Evolutionary conservation across 1,284 basidiomycete genomes (phyloP).

Genomic region (Thecaphora frezii): DNA sequence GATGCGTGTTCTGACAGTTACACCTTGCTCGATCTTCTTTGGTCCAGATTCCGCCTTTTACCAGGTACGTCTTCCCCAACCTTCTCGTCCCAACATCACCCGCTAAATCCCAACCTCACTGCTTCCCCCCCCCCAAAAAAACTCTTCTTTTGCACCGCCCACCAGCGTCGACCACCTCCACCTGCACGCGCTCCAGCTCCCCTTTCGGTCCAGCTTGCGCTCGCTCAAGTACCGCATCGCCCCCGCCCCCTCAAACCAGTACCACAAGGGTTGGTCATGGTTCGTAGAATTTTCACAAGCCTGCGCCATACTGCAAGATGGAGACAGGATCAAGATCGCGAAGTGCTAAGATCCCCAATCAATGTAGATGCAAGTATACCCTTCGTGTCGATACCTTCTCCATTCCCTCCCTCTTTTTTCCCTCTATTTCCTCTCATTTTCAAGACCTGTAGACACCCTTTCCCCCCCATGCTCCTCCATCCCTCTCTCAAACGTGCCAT

Average conservation of each 20-base stretch:
- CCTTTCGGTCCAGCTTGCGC: slow-evolving; percentile 64
- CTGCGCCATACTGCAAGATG: slow-evolving; percentile 67
- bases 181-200: slow-evolving; percentile 73
- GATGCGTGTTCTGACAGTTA: too few species aligned
- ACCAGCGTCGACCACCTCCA: slow-evolving; percentile 78
- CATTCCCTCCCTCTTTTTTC: too few species aligned
- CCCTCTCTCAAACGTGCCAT: too few species aligned
- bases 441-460: too few species aligned
- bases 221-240: slow-evolving; percentile 68
- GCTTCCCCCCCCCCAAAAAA: too few species aligned
- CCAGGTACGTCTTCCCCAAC: slow-evolving; percentile 61
- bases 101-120: too few species aligned
- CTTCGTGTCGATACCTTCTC: too few species aligned
- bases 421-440: too few species aligned
- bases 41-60: slow-evolving; percentile 48
- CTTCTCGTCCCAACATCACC: slow-evolving; percentile 67
- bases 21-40: too few species aligned
- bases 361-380: slow-evolving; percentile 6
- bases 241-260: slow-evolving; percentile 34
- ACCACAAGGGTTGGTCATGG: slow-evolving; percentile 74
- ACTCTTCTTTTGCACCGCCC: slow-evolving; percentile 69
- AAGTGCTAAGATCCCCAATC: slow-evolving; percentile 25
- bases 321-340: slow-evolving; percentile 63
- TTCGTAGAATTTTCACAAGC: slow-evolving; percentile 72
- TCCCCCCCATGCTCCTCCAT: too few species aligned